Evolutionary conservation across 768 basidiomycete species (phyloP).

Genomic region (Fistulinella prunicolor): DNA sequence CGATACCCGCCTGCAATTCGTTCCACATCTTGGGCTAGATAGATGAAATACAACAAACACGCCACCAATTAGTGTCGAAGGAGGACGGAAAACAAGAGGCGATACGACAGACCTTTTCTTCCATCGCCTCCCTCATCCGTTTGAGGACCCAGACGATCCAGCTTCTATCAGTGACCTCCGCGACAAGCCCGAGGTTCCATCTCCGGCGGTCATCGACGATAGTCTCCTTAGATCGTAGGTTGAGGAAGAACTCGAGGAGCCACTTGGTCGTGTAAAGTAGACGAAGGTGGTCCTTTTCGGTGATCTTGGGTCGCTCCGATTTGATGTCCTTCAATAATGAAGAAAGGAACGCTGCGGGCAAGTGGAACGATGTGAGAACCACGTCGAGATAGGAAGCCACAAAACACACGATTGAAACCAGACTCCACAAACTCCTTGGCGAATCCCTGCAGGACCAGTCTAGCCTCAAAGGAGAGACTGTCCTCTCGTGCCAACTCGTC

Average conservation of each 20-base stretch:
- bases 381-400: conserved; percentile 6
- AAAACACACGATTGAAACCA: conserved; percentile 82
- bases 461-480: conserved; percentile 64
- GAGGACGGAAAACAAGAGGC: background rate
- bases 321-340: conserved; percentile 90
- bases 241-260: conserved; percentile 89
- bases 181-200: conserved; percentile 73
- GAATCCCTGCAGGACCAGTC: conserved; percentile 60
- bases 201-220: conserved; percentile 27
- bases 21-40: conserved; percentile 90
- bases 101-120: conserved; percentile 70
- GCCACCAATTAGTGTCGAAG: conserved; percentile 9
- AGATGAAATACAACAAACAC: conserved; percentile 1
- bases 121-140: conserved; percentile 84
- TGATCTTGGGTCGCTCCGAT: conserved; percentile 86
- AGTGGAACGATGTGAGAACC: conserved; percentile 16
- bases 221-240: conserved; percentile 39
- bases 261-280: conserved; percentile 85
- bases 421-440: conserved; percentile 73
- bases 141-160: conserved; percentile 91
- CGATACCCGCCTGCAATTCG: conserved; percentile 90
- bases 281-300: conserved; percentile 92
- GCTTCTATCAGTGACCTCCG: conserved; percentile 79
- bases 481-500: conserved; percentile 71
- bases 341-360: conserved; percentile 72